These are phyloP conservation scores for Tricholoma hemisulphureum DNA, from an alignment of 768 basidiomycete genomes.

Conservation along the genomic window DNA sequence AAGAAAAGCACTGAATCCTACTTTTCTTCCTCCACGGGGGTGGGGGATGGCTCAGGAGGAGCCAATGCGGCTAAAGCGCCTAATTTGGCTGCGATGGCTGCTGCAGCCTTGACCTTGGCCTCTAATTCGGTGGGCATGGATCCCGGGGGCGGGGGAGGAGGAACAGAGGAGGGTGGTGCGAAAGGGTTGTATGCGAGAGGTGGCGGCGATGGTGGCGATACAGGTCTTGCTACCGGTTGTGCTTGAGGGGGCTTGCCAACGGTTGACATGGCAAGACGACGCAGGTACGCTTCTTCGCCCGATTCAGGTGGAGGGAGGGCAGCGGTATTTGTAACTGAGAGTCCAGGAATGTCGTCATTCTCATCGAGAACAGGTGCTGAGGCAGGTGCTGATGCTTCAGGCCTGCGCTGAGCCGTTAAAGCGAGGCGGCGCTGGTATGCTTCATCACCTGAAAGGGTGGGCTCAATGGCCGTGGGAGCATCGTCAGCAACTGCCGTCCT, in stretches of 20 bases:
- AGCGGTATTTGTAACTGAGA: slow-evolving; percentile 10
- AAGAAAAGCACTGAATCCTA: slow-evolving; percentile 15
- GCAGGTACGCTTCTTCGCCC: slow-evolving; percentile 69
- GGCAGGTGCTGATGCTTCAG: slow-evolving; percentile 21
- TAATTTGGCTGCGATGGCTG: slow-evolving; percentile 77
- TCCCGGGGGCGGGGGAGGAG: slow-evolving; percentile 53
- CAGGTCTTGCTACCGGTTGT: slow-evolving; percentile 17
- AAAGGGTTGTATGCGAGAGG: slow-evolving; percentile 69
- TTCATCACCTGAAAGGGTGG: slow-evolving; percentile 69
- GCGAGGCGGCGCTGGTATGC: slow-evolving; percentile 74
- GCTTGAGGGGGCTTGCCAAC: slow-evolving; percentile 17
- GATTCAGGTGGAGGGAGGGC: slow-evolving; percentile 35
- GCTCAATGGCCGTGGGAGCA: slow-evolving; percentile 41
- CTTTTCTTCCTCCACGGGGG: slow-evolving; percentile 34
- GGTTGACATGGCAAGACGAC: slow-evolving; percentile 58
- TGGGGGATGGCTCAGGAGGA: slow-evolving; percentile 24
- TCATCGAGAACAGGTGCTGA: slow-evolving; percentile 16
- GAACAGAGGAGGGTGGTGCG: slow-evolving; percentile 55
- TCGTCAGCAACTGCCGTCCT: slow-evolving; percentile 22
- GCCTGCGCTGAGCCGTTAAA: slow-evolving; percentile 45
- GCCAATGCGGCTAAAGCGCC: slow-evolving; percentile 48
- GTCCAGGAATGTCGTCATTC: slow-evolving; percentile 24
- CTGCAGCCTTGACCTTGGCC: slow-evolving; percentile 72
- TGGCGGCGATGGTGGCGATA: slow-evolving; percentile 46
- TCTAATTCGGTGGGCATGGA: slow-evolving; percentile 46